phyloP scores from a whole-genome alignment of 2,329 filamentous ascomycete genomes.

The Ilyonectria sp. region DNA sequence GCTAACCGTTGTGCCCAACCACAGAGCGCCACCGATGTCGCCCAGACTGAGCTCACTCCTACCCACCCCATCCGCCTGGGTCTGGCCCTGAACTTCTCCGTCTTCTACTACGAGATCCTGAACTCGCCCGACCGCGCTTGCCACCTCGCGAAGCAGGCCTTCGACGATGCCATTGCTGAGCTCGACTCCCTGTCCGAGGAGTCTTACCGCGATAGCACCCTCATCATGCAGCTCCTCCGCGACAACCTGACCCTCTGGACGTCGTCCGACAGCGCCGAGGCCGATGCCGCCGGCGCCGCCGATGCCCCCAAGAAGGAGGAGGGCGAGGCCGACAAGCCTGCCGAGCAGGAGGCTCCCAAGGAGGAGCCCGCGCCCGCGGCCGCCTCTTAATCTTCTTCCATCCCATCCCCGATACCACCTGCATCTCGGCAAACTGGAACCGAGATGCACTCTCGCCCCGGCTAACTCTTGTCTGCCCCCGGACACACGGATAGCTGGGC shows the following conservation, averaged over 20 bases:
- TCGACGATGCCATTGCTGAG: conserved; percentile 98
- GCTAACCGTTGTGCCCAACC: conserved; percentile 37
- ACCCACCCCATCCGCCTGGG: conserved; percentile 98
- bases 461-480: conserved; percentile 48
- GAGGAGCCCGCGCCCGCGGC: conserved; percentile 66
- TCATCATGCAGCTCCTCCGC: conserved; percentile 98
- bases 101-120: conserved; percentile 99
- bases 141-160: conserved; percentile 99
- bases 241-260: conserved; percentile 99
- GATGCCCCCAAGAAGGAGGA: conserved; percentile 75
- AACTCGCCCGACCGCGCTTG: conserved; percentile 99
- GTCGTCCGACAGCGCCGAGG: conserved; percentile 95
- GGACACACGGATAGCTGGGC: conserved; percentile 51
- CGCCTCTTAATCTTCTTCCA: conserved; percentile 65
- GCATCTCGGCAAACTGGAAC: conserved; percentile 55
- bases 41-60: conserved; percentile 96
- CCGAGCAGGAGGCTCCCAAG: conserved; percentile 61
- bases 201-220: conserved; percentile 99
- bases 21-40: conserved; percentile 96
- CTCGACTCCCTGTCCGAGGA: conserved; percentile 97
- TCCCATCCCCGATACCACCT: conserved; percentile 54
- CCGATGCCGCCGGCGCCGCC: conserved; percentile 70
- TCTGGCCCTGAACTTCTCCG: conserved; percentile 98
- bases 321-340: conserved; percentile 60
- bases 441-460: conserved; percentile 53